Base-by-base conservation (phyloP, 805 yeast species). In the Yamadazyma tumulicola region DNA sequence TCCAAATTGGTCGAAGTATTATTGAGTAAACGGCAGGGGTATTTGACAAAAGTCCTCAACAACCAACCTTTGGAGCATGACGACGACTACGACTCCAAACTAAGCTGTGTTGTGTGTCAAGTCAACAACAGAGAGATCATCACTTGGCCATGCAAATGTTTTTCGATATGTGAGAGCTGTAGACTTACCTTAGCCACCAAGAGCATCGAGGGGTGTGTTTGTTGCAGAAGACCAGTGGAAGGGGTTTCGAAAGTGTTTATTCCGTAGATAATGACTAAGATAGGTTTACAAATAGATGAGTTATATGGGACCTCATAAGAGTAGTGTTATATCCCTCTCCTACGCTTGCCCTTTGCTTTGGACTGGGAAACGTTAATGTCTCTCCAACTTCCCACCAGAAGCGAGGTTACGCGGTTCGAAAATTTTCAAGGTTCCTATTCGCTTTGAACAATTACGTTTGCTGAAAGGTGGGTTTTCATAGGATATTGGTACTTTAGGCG, bases 91-190 rank as follows among this genome's bases (percentile, higher is more conserved):
- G 29, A 26, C 17, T 14, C 35, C 47, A 65, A 15, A 7, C 45
- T 75, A 5, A 64, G 66, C 5, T 88, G 97, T 59, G 95, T 85
- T 5, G 81, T 89, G 2, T 89, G 97, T 54, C 91, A 83, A 46
- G 68, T 72, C 4, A 77, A 81, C 38, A 74, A 78, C 4, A 69
- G 96, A 45, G 84, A 81, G 38, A 75, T 89, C 26, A 79, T 89
- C 6, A 64, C 91, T 3, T 89, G 97, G 97, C 97, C 97, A 0
- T 89, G 97, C 54, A 75, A 78, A 47, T 89, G 97, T 56, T 75
- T 89, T 37, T 88, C 95, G 0, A 67, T 89, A 4, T 89, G 97
- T 57, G 96, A 88, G 44, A 72, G 75, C 17, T 89, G 97, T 52
- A 70, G 97, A 12, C 64, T 79, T 8, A 75, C 83, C 12, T 66